These are phyloP conservation scores for Pyrenopolyporus hunteri DNA, from an alignment of 495 filamentous ascomycete genomes.

Conservation along the genomic window DNA sequence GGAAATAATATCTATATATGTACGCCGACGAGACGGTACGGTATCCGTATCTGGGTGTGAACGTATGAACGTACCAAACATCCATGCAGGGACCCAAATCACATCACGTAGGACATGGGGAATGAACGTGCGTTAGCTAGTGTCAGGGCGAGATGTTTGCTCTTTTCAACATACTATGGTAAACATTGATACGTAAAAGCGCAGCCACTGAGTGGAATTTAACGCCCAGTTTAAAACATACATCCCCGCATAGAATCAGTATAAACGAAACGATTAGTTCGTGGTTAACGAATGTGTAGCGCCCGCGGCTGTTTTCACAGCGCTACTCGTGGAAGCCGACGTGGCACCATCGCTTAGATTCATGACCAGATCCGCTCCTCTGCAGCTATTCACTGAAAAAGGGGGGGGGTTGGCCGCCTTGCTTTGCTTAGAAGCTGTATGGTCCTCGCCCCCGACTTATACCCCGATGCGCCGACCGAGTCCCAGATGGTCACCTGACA, in stretches of 20 bases:
- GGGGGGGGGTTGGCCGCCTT: neutral
- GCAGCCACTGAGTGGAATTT: neutral
- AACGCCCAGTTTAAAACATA: neutral
- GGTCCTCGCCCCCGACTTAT: neutral
- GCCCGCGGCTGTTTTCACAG: slow-evolving; percentile 11
- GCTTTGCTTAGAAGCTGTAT: neutral
- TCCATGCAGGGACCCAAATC: too few relatives aligned
- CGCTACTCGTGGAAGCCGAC: slow-evolving; percentile 4
- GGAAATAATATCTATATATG: too few relatives aligned
- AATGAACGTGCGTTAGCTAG: neutral
- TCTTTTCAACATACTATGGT: neutral
- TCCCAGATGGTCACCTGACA: slow-evolving; percentile 13
- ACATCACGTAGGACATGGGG: neutral
- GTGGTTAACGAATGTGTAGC: too few relatives aligned
- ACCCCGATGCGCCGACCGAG: neutral
- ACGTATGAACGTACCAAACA: too few relatives aligned
- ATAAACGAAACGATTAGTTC: too few relatives aligned
- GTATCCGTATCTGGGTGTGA: too few relatives aligned
- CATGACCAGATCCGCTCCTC: neutral
- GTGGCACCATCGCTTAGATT: slow-evolving; percentile 16
- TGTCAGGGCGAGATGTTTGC: neutral
- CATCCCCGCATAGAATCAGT: neutral
- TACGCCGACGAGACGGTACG: too few relatives aligned
- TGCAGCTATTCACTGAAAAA: neutral
- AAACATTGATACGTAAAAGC: neutral